A percentile compares a stretch with the other conserved stretches of the same genome.
phyloP scores from a whole-genome alignment of 78 protist species.

The Dictyostelium purpureum region DNA sequence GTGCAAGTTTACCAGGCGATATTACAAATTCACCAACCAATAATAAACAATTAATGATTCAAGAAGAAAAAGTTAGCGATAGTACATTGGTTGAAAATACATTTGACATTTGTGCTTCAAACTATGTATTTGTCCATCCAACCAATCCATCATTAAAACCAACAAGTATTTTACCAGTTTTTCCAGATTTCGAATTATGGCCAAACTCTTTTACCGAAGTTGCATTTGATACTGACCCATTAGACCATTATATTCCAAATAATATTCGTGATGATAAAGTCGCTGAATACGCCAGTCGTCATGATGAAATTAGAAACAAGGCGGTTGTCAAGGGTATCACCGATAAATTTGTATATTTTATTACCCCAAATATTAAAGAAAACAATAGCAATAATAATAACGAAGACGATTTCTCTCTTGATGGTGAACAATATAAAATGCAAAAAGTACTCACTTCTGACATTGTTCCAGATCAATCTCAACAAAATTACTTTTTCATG shows the following conservation, averaged over 20 bases:
- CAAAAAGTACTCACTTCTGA: slow-evolving; percentile 53
- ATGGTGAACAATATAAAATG: slow-evolving; percentile 26
- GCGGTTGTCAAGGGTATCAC: slow-evolving; percentile 60
- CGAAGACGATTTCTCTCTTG: neutral
- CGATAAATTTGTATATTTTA: slow-evolving; percentile 75
- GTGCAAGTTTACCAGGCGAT: neutral
- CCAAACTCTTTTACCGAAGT: slow-evolving; percentile 48
- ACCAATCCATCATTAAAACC: slow-evolving; percentile 37
- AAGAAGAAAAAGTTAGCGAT: neutral
- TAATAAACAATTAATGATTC: neutral
- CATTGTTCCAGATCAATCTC: neutral
- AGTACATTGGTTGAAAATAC: slow-evolving; percentile 45
- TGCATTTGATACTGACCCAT: slow-evolving; percentile 48
- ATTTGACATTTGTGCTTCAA: slow-evolving; percentile 5
- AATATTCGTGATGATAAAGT: neutral
- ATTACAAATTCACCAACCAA: neutral
- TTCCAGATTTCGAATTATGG: slow-evolving; percentile 72
- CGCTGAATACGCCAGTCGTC: neutral
- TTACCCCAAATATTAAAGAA: slow-evolving; percentile 24
- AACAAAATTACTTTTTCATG: slow-evolving; percentile 54
- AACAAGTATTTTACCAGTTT: slow-evolving; percentile 24
- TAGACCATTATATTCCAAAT: slow-evolving; percentile 12
- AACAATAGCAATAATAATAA: slow-evolving; percentile 32
- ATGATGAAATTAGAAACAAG: neutral
- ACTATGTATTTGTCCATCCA: slow-evolving; percentile 51